phyloP scores from a whole-genome alignment of 805 yeast species.

The Schwanniomyces pseudopolymorphus region DNA sequence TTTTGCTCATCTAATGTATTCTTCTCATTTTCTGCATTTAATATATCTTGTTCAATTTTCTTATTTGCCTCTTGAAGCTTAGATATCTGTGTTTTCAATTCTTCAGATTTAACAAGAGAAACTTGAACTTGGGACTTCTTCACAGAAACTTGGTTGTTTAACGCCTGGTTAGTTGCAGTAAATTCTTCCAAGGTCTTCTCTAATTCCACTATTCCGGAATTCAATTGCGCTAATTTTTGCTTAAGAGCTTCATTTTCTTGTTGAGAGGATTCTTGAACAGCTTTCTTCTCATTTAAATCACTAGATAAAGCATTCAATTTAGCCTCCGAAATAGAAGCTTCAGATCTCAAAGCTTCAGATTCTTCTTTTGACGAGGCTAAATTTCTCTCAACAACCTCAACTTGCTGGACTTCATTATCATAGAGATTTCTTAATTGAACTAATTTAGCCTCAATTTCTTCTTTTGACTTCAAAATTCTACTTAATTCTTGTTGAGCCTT shows the following conservation, averaged over 20 bases:
- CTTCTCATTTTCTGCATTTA: conserved; percentile 15
- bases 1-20: conserved; percentile 14
- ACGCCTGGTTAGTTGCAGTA: conserved; percentile 56
- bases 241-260: conserved; percentile 62
- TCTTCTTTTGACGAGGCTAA: conserved; percentile 63
- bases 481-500: conserved; percentile 77
- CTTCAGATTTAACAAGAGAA: conserved; percentile 49
- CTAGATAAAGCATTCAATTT: conserved; percentile 68
- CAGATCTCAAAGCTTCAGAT: conserved; percentile 66
- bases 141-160: conserved; percentile 62
- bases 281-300: conserved; percentile 60
- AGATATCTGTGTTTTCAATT: conserved; percentile 26
- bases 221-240: conserved; percentile 65
- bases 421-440: conserved; percentile 64
- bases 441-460: conserved; percentile 72
- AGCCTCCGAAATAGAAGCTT: conserved; percentile 76
- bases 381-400: conserved; percentile 65
- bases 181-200: conserved; percentile 54
- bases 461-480: conserved; percentile 63
- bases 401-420: conserved; percentile 76
- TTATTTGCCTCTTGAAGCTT: conserved; percentile 25
- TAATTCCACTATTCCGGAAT: conserved; percentile 63
- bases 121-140: conserved; percentile 69
- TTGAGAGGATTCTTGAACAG: conserved; percentile 65
- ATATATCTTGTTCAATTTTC: conserved; percentile 22